A percentile compares a stretch with the other conserved stretches of the same genome.
These are phyloP conservation scores for Trichomonascaceae sp. DNA, from an alignment of 1,139 yeast species.

Conservation along the genomic window DNA sequence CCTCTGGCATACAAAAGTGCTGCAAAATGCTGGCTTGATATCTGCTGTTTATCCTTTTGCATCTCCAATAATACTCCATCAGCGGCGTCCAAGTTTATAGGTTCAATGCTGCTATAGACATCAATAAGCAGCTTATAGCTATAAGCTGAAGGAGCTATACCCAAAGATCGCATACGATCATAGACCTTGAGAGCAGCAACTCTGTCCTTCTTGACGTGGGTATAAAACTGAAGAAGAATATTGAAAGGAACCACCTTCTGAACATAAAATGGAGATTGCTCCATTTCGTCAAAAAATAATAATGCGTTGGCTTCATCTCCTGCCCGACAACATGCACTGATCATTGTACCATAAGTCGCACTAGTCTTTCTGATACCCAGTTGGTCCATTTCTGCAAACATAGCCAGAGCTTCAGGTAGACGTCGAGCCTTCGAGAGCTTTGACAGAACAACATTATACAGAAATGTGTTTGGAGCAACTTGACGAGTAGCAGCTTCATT, in stretches of 20 bases:
- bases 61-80: slow-evolving; percentile 33
- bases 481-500: slow-evolving; percentile 32
- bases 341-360: slow-evolving; percentile 38
- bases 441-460: slow-evolving; percentile 36
- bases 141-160: slow-evolving; percentile 33
- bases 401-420: slow-evolving; percentile 29
- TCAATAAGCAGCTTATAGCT: slow-evolving; percentile 39
- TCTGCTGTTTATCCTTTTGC: slow-evolving; percentile 25
- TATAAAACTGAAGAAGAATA: slow-evolving; percentile 36
- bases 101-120: slow-evolving; percentile 32
- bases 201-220: slow-evolving; percentile 32
- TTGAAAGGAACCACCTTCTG: slow-evolving; percentile 38
- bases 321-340: slow-evolving; percentile 36
- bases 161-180: slow-evolving; percentile 25
- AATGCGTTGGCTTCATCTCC: slow-evolving; percentile 34
- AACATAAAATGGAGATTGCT: slow-evolving; percentile 26
- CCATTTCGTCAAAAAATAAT: slow-evolving; percentile 34
- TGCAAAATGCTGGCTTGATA: slow-evolving; percentile 36
- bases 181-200: slow-evolving; percentile 31
- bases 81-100: slow-evolving; percentile 33
- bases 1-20: slow-evolving; percentile 38
- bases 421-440: slow-evolving; percentile 35
- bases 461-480: slow-evolving; percentile 30
- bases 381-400: slow-evolving; percentile 32
- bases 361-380: slow-evolving; percentile 27